These are phyloP conservation scores for Epipyxis sp. DNA, from an alignment of 108 stramenopile genomes.

Conservation along the genomic window DNA sequence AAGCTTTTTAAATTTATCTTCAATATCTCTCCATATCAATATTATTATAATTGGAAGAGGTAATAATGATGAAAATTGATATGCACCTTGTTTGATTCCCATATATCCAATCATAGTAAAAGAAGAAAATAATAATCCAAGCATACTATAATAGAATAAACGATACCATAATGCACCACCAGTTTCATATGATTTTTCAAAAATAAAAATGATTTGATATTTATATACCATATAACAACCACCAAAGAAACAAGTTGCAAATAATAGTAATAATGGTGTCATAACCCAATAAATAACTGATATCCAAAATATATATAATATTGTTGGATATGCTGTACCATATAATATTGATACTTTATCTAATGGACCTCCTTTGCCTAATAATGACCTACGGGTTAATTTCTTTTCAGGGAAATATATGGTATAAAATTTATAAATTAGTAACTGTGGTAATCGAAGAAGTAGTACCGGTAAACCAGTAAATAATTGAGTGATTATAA, in stretches of 20 bases:
- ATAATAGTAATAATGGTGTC: not conserved
- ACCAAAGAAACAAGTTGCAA: not conserved
- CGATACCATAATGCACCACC: conserved; percentile 32
- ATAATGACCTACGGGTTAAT: not conserved
- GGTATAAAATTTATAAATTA: not conserved
- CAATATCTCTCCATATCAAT: not conserved
- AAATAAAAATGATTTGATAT: conserved; percentile 13
- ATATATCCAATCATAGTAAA: conserved; percentile 16
- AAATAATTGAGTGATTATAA: conserved; percentile 15
- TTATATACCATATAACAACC: not conserved
- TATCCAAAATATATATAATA: not conserved
- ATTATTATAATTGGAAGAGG: not conserved
- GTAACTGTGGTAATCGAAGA: not conserved
- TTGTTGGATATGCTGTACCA: conserved; percentile 5
- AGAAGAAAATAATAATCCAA: conserved; percentile 5
- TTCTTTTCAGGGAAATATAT: not conserved
- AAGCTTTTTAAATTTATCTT: not conserved
- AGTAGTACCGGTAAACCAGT: not conserved
- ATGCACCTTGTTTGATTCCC: conserved; percentile 21
- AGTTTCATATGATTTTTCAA: conserved; percentile 6
- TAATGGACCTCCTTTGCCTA: conserved; percentile 25
- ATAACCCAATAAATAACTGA: conserved; percentile 11
- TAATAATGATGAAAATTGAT: not conserved
- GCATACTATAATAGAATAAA: not conserved
- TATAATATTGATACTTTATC: not conserved